A percentile compares a stretch with the other conserved stretches of the same genome.
Evolutionary conservation across 768 basidiomycete species (phyloP).

Genomic region (Bullera alba): DNA sequence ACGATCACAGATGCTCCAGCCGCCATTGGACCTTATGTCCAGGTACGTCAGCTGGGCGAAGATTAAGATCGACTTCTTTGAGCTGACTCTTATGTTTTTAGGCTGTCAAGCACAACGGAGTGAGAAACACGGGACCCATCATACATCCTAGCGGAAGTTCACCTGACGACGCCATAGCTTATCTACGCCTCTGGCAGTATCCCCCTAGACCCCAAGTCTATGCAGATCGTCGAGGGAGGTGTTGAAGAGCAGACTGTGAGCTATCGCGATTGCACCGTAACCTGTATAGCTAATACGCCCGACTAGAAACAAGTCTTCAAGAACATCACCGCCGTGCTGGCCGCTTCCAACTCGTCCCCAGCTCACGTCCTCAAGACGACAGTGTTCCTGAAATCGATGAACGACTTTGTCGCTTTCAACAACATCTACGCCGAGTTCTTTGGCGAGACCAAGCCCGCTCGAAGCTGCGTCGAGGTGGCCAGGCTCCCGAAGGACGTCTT

Average conservation of each 20-base stretch:
- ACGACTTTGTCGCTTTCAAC: slow-evolving; percentile 80
- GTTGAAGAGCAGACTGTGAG: slow-evolving; percentile 66
- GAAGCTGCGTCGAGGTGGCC: slow-evolving; percentile 76
- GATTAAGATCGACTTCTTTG: background rate
- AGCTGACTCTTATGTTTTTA: slow-evolving; percentile 48
- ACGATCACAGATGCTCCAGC: slow-evolving; percentile 41
- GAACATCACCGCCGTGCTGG: slow-evolving; percentile 76
- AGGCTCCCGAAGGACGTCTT: slow-evolving; percentile 84
- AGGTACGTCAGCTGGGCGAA: slow-evolving; percentile 18
- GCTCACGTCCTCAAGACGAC: slow-evolving; percentile 86
- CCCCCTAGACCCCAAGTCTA: slow-evolving; percentile 66
- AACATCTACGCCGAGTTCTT: slow-evolving; percentile 75
- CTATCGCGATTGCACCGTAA: too few relatives aligned
- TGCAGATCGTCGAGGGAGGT: slow-evolving; percentile 64
- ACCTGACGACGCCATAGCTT: slow-evolving; percentile 39
- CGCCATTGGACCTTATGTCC: slow-evolving; percentile 57
- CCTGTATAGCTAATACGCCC: background rate
- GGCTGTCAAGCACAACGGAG: slow-evolving; percentile 72
- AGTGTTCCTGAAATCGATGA: slow-evolving; percentile 87
- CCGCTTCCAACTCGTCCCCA: slow-evolving; percentile 70
- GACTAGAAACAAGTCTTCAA: slow-evolving; percentile 65
- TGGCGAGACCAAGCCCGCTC: slow-evolving; percentile 82
- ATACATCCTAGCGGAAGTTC: background rate
- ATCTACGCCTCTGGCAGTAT: slow-evolving; percentile 88
- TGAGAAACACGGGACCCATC: slow-evolving; percentile 12